These are phyloP conservation scores for Aspergillus sp. DNA, from an alignment of 2,329 filamentous ascomycete genomes.

Conservation along the genomic window DNA sequence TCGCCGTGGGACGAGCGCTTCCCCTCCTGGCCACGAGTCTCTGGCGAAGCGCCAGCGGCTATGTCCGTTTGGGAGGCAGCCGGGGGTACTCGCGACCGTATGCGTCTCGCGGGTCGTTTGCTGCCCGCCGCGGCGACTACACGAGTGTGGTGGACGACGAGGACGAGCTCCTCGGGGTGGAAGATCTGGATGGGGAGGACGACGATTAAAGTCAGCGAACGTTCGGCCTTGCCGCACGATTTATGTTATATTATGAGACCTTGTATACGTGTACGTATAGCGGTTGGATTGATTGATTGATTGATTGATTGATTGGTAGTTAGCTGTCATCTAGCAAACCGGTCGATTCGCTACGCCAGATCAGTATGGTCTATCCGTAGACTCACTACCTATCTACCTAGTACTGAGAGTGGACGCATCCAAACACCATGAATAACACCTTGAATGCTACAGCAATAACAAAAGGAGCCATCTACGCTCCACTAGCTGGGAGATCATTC, in stretches of 20 bases:
- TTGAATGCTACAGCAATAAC: too few relatives aligned
- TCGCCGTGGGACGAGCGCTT: constrained; percentile 68
- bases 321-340: too few relatives aligned
- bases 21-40: constrained; percentile 72
- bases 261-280: not conserved
- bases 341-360: too few relatives aligned
- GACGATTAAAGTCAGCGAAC: constrained; percentile 53
- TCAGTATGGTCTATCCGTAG: too few relatives aligned
- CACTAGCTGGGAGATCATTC: constrained; percentile 48
- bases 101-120: constrained; percentile 86
- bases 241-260: constrained; percentile 5
- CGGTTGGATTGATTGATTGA: not conserved
- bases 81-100: constrained; percentile 66
- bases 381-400: too few relatives aligned
- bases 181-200: constrained; percentile 90
- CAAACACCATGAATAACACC: too few relatives aligned
- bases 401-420: too few relatives aligned
- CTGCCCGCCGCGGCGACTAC: constrained; percentile 83
- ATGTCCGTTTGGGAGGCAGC: constrained; percentile 46
- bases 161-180: constrained; percentile 79
- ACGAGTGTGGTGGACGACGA: constrained; percentile 87
- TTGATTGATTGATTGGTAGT: too few relatives aligned
- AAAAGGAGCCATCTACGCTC: not conserved
- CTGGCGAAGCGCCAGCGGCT: constrained; percentile 63
- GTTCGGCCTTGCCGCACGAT: not conserved